Evolutionary conservation across 2,329 filamentous ascomycete genomes (phyloP).

Genomic region (Curvularia sp.): DNA sequence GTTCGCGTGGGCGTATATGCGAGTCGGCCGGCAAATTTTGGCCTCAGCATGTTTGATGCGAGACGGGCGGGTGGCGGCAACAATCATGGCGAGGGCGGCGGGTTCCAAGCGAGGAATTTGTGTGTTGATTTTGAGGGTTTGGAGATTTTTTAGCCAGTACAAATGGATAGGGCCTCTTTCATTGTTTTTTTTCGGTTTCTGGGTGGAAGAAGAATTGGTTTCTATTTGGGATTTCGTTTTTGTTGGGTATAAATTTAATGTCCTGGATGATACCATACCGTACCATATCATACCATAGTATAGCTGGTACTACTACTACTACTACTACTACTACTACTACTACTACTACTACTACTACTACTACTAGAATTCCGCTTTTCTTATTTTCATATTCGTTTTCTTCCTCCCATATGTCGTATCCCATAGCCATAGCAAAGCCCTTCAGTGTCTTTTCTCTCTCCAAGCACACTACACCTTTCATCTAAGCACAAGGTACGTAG

Average conservation of each 20-base stretch:
- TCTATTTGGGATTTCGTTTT: not conserved
- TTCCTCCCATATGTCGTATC: too few relatives aligned
- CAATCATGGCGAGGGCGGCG: constrained; percentile 32
- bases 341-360: too few relatives aligned
- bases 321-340: too few relatives aligned
- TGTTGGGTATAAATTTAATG: not conserved
- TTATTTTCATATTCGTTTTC: too few relatives aligned
- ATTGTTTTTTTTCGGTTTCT: not conserved
- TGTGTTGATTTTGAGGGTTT: constrained; percentile 53
- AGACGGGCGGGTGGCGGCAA: constrained; percentile 9
- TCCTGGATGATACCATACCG: not conserved
- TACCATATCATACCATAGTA: not conserved
- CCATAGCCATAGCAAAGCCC: too few relatives aligned
- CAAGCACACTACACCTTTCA: too few relatives aligned
- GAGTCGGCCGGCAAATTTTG: constrained; percentile 61
- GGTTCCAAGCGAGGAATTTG: constrained; percentile 44
- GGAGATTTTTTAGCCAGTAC: constrained; percentile 52
- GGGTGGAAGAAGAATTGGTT: not conserved
- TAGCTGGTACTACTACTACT: not conserved
- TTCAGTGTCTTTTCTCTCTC: too few relatives aligned
- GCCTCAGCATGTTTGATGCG: constrained; percentile 45
- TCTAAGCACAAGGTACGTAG: too few relatives aligned
- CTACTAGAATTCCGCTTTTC: too few relatives aligned
- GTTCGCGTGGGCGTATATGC: constrained; percentile 67
- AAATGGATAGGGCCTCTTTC: not conserved